phyloP scores from a whole-genome alignment of 2,329 filamentous ascomycete species.

The Canariomyces notabilis region DNA sequence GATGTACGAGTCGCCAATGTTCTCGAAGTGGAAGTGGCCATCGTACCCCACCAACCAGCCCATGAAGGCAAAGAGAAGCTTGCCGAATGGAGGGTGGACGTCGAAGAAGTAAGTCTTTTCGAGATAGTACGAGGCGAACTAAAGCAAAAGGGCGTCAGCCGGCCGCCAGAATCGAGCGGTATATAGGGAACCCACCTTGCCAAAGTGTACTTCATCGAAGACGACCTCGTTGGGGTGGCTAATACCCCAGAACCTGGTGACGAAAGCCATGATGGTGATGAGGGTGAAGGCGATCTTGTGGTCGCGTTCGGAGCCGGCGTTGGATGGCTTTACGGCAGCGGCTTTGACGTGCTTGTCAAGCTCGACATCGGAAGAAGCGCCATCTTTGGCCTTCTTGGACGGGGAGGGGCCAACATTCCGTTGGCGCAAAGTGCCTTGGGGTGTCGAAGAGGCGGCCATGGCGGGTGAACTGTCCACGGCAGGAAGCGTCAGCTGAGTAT shows the following conservation, averaged over 20 bases:
- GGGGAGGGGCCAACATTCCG: constrained; percentile 44
- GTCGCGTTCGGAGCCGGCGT: constrained; percentile 62
- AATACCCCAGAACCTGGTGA: constrained; percentile 94
- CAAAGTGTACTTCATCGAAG: constrained; percentile 98
- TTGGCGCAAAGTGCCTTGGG: constrained; percentile 56
- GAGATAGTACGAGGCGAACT: constrained; percentile 79
- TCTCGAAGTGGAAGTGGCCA: constrained; percentile 96
- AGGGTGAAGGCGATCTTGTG: constrained; percentile 74
- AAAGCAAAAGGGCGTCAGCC: constrained; percentile 18
- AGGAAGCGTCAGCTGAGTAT: not conserved
- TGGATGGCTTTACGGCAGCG: constrained; percentile 33
- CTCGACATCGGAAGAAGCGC: constrained; percentile 39
- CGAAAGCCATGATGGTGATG: constrained; percentile 78
- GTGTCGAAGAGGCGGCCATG: constrained; percentile 45
- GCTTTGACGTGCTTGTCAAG: constrained; percentile 47
- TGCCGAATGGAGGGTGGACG: constrained; percentile 95
- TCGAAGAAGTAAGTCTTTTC: constrained; percentile 99
- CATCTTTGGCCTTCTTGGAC: constrained; percentile 45
- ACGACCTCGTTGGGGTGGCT: constrained; percentile 94
- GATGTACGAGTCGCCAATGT: constrained; percentile 98
- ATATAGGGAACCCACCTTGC: constrained; percentile 65
- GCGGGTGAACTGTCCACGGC: constrained; percentile 19
- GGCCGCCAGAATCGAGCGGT: not conserved
- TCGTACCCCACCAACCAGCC: constrained; percentile 98
- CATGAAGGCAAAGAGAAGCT: constrained; percentile 94